Conservation (phyloP, 129 eudicot species). For the Helianthus tuberosus region DNA sequence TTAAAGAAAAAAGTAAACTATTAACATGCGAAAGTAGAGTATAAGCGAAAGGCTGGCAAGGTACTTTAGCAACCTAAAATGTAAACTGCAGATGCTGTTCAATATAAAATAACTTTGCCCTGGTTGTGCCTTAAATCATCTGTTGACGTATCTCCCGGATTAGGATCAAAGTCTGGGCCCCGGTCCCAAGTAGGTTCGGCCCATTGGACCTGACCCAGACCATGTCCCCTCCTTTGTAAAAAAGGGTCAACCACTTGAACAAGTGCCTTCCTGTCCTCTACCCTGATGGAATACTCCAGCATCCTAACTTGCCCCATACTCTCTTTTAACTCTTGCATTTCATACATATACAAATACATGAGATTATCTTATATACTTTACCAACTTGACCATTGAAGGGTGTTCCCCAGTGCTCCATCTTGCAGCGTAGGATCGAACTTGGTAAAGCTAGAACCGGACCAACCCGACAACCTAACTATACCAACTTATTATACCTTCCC, state of each 20-base stretch:
- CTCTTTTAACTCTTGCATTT: no score
- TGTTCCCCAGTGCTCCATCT: neutral
- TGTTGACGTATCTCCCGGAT: neutral
- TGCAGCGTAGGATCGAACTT: neutral
- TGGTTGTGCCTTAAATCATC: neutral
- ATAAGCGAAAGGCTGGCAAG: conserved; percentile 6
- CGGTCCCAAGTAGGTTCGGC: neutral
- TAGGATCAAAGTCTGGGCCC: neutral
- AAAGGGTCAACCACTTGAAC: no score
- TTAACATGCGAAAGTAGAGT: no score
- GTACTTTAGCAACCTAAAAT: conserved; percentile 2
- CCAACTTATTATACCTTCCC: neutral
- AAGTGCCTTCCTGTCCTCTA: no score
- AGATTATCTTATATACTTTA: no score
- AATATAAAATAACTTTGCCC: conserved; percentile 11
- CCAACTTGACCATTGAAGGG: no score
- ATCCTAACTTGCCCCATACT: no score
- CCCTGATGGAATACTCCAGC: no score
- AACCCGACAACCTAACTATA: neutral
- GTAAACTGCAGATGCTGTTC: neutral
- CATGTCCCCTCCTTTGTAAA: no score
- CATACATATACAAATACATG: no score
- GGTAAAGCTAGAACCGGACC: neutral
- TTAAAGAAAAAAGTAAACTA: neutral
- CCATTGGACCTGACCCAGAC: neutral